Evolutionary conservation across 2,329 filamentous ascomycete species (phyloP).

Genomic region (Tolypocladium sp.): DNA sequence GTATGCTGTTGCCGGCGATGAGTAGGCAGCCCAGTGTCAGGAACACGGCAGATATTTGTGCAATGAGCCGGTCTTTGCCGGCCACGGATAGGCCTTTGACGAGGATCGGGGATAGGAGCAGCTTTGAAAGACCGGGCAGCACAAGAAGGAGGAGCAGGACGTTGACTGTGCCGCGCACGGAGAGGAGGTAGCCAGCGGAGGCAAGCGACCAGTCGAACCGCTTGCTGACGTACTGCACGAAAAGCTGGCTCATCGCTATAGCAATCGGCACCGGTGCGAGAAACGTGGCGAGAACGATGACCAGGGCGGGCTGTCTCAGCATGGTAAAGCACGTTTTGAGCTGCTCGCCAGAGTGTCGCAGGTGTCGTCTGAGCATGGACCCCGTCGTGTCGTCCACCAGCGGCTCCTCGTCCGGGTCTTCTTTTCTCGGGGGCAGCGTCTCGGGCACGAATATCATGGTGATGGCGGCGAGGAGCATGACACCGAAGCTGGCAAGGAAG

Average conservation of each 20-base stretch:
- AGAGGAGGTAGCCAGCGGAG: slow-evolving; percentile 12
- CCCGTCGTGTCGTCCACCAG: background rate
- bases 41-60: slow-evolving; percentile 11
- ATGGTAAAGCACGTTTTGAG: slow-evolving; percentile 2
- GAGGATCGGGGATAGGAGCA: slow-evolving; percentile 1
- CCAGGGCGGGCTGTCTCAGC: slow-evolving; percentile 1
- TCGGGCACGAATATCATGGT: slow-evolving; percentile 4
- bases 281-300: slow-evolving; percentile 7
- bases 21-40: slow-evolving; percentile 11
- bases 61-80: slow-evolving; percentile 14
- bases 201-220: slow-evolving; percentile 13
- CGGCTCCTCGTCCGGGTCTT: background rate
- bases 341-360: background rate
- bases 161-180: slow-evolving; percentile 11
- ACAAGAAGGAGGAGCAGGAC: slow-evolving; percentile 7
- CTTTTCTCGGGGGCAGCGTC: slow-evolving; percentile 1
- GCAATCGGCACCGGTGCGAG: slow-evolving; percentile 7
- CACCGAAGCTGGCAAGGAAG: slow-evolving; percentile 1
- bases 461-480: background rate
- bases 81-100: slow-evolving; percentile 5
- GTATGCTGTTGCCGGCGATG: slow-evolving; percentile 8
- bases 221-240: slow-evolving; percentile 16
- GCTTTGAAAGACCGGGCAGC: slow-evolving; percentile 9
- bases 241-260: slow-evolving; percentile 7
- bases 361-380: background rate